Base-by-base conservation (phyloP, 495 filamentous ascomycete genomes). In the Saxophila tyrrhenica region DNA sequence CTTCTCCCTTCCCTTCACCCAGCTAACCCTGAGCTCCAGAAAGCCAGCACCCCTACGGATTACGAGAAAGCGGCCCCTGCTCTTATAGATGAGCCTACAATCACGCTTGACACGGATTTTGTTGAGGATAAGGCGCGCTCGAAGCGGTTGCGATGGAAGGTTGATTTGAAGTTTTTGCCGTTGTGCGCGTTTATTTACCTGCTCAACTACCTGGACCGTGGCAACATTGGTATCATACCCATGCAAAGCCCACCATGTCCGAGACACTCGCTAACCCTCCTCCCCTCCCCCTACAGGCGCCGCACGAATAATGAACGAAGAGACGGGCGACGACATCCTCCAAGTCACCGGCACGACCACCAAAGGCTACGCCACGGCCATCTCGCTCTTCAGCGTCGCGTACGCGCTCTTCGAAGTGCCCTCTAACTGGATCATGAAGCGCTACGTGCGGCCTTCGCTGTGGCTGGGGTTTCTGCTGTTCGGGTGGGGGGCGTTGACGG, bases 181-280 rank as follows among this genome's bases (percentile, higher is more conserved):
- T 56, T 44, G 76, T 78, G 92, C 22, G 86, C 84, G 64, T 72
- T 95, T 25, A 78, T 95, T 22, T 96, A 95, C 64, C 77, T 95
- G 8, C 75, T 86, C 21, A 83, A 83, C 22, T 95, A 95, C 65
- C 75, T 95, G 25, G 89, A 94, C 66, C 77, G 89, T 45, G 79
- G 64, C 13, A 88, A 86, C 65, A 86, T 91, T 50, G 65, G 67
- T 11, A 70, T 35, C n/a, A n/a, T n/a, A n/a, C n/a, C n/a, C n/a
- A n/a, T n/a, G n/a, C n/a, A n/a, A n/a, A n/a, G n/a, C n/a, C n/a
- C n/a, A n/a, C n/a, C n/a, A n/a, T n/a, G n/a, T n/a, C n/a, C n/a
- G n/a, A n/a, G 11, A 25, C 17, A 35, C 7, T 22, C 24, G 32
- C 15, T 3, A 35, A 2, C 17, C 24, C 17, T 35, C n/a, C n/a